These are phyloP conservation scores for Globisporangium nagaii DNA, from an alignment of 352 stramenopile species.

Conservation along the genomic window DNA sequence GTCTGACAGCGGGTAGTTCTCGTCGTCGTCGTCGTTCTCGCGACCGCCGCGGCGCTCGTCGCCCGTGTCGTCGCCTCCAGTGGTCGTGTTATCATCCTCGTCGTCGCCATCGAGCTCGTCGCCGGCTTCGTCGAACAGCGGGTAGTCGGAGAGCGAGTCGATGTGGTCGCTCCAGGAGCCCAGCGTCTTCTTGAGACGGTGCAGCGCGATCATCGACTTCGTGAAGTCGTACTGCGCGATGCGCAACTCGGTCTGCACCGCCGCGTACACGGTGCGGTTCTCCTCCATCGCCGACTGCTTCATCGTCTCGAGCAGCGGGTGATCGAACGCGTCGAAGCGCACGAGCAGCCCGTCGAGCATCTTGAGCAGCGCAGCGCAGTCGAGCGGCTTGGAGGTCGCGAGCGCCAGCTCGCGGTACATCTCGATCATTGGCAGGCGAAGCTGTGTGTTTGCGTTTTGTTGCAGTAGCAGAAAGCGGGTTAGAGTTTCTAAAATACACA, in stretches of 20 bases:
- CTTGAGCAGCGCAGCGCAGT: slow-evolving; percentile 51
- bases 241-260: slow-evolving; percentile 59
- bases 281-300: slow-evolving; percentile 71
- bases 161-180: slow-evolving; percentile 78
- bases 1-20: slow-evolving; percentile 45
- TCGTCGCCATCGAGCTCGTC: slow-evolving; percentile 8
- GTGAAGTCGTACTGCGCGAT: slow-evolving; percentile 77
- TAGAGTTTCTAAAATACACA: too few relatives aligned
- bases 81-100: slow-evolving; percentile 26
- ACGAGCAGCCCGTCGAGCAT: slow-evolving; percentile 44
- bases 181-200: slow-evolving; percentile 61
- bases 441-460: too few relatives aligned
- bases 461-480: not conserved
- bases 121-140: slow-evolving; percentile 52
- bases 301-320: slow-evolving; percentile 62
- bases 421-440: slow-evolving; percentile 67
- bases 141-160: slow-evolving; percentile 71
- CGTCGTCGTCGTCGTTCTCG: slow-evolving; percentile 6
- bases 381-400: slow-evolving; percentile 33
- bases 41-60: slow-evolving; percentile 3
- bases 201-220: slow-evolving; percentile 62
- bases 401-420: slow-evolving; percentile 61
- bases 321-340: slow-evolving; percentile 54
- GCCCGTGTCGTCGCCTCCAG: slow-evolving; percentile 30
- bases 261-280: slow-evolving; percentile 54